Conservation (phyloP, 495 filamentous ascomycete species). For the Annulohypoxylon nitens region DNA sequence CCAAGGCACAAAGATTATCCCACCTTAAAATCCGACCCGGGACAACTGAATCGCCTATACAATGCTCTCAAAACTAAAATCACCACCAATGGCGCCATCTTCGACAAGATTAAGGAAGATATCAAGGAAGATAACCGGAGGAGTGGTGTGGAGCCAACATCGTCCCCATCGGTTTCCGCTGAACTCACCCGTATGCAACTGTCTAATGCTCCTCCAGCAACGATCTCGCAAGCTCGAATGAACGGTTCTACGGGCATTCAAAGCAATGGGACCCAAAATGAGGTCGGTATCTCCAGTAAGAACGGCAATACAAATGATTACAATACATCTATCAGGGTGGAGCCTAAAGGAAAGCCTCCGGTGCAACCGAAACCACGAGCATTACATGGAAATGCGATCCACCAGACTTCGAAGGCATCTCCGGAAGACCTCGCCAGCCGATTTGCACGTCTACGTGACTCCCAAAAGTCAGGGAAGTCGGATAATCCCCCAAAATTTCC, state of each 20-base stretch:
- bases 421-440: constrained; percentile 65
- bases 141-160: constrained; percentile 62
- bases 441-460: constrained; percentile 69
- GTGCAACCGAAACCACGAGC: constrained; percentile 74
- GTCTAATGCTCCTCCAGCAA: constrained; percentile 19
- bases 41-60: constrained; percentile 62
- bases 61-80: constrained; percentile 64
- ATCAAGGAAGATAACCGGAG: constrained; percentile 76
- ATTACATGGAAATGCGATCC: constrained; percentile 69
- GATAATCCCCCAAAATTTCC: constrained; percentile 56
- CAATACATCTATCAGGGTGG: neutral
- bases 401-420: constrained; percentile 33
- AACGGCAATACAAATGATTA: neutral
- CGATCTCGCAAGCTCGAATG: constrained; percentile 14
- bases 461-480: constrained; percentile 19
- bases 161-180: constrained; percentile 15
- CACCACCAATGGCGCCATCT: constrained; percentile 57
- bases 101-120: constrained; percentile 71
- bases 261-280: constrained; percentile 1
- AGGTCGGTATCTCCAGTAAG: neutral
- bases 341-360: constrained; percentile 59
- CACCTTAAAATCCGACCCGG: constrained; percentile 59
- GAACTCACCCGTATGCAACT: neutral
- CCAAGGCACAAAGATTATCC: constrained; percentile 78
- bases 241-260: constrained; percentile 17